A percentile compares a stretch with the other conserved stretches of the same genome.
These are phyloP conservation scores for Aureobasidium leucospermi DNA, from an alignment of 2,329 filamentous ascomycete species.

Conservation along the genomic window DNA sequence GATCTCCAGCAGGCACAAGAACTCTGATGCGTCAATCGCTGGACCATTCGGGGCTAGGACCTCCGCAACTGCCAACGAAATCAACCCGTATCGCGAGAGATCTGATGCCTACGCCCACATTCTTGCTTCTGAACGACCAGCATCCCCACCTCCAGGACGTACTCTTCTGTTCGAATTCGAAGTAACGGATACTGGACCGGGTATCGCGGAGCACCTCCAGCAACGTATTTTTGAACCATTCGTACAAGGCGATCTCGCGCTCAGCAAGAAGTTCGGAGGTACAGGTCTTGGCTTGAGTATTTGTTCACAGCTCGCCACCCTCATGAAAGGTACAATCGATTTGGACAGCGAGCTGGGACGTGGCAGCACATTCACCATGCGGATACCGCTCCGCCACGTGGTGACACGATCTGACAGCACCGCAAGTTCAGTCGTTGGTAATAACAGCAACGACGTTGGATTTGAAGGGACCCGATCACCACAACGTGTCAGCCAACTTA, in stretches of 20 bases:
- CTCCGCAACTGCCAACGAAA: constrained; percentile 36
- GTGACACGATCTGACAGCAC: constrained; percentile 56
- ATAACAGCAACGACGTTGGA: constrained; percentile 25
- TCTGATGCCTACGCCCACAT: constrained; percentile 29
- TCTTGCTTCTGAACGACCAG: constrained; percentile 29
- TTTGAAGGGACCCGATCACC: constrained; percentile 15
- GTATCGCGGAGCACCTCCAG: constrained; percentile 71
- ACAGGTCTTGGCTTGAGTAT: constrained; percentile 85
- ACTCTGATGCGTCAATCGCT: constrained; percentile 13
- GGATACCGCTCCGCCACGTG: constrained; percentile 71
- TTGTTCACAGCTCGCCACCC: constrained; percentile 71
- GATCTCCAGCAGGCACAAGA: constrained; percentile 16
- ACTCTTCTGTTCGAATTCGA: constrained; percentile 78
- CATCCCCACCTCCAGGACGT: constrained; percentile 51
- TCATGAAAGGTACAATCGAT: constrained; percentile 74
- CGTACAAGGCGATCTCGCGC: constrained; percentile 80
- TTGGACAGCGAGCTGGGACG: constrained; percentile 64
- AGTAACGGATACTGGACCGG: constrained; percentile 80
- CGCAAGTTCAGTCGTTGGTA: constrained; percentile 29
- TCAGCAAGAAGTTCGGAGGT: constrained; percentile 85
- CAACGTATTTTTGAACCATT: constrained; percentile 88
- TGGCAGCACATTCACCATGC: constrained; percentile 76
- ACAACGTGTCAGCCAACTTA: constrained; percentile 14
- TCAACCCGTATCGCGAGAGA: constrained; percentile 34
- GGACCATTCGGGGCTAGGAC: constrained; percentile 16